Percentiles rank a stretch among this genome's conserved stretches.
These are phyloP conservation scores for Lentinula guzmanii DNA, from an alignment of 768 basidiomycete species.

Conservation along the genomic window DNA sequence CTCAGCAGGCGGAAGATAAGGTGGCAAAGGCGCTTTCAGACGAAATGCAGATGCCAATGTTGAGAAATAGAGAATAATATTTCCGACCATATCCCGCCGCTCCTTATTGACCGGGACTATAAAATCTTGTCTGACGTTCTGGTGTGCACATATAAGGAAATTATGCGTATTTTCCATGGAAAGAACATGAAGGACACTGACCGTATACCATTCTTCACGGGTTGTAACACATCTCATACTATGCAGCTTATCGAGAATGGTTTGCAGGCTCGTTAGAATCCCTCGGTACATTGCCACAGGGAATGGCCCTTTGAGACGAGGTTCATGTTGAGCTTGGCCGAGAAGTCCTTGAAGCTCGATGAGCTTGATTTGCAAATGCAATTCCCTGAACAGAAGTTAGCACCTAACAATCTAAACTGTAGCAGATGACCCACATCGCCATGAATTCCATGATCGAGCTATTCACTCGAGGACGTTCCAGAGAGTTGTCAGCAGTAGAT, in stretches of 20 bases:
- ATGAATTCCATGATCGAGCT: constrained; percentile 82
- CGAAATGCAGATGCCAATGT: constrained; percentile 73
- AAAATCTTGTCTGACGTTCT: constrained; percentile 83
- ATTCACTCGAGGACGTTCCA: constrained; percentile 31
- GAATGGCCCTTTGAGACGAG: constrained; percentile 93
- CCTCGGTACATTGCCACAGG: constrained; percentile 81
- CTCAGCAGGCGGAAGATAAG: constrained; percentile 93
- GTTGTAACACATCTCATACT: constrained; percentile 98
- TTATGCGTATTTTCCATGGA: background rate
- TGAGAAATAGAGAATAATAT: constrained; percentile 87
- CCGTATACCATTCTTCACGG: constrained; percentile 90
- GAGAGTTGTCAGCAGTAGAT: background rate
- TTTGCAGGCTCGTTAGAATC: constrained; percentile 76
- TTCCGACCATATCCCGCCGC: constrained; percentile 91
- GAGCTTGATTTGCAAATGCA: constrained; percentile 88
- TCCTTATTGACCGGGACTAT: constrained; percentile 87
- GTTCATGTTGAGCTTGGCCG: constrained; percentile 87
- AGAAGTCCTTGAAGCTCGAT: constrained; percentile 83
- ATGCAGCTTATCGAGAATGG: constrained; percentile 84
- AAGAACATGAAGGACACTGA: constrained; percentile 22
- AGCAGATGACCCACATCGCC: constrained; percentile 59
- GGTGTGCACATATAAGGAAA: constrained; percentile 4
- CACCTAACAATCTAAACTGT: background rate
- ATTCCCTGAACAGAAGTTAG: constrained; percentile 55
- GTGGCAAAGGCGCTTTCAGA: constrained; percentile 89